A percentile compares a stretch with the other conserved stretches of the same genome.
Evolutionary conservation across 176 grass and related monocot species (phyloP).

Genomic region (Cymbopogon citratus): DNA sequence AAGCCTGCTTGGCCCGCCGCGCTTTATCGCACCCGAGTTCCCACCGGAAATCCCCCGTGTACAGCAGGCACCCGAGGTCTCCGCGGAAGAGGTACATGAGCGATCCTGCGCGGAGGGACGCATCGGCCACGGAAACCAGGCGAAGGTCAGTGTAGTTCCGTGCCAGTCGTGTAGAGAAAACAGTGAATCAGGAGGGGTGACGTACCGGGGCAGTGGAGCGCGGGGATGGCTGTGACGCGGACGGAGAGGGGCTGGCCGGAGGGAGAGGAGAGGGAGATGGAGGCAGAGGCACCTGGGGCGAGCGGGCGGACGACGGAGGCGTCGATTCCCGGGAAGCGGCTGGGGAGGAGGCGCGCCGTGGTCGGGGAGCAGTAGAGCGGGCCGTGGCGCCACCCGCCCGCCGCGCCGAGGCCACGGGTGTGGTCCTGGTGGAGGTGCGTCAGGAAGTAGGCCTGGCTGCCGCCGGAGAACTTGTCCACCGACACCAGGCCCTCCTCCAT

Average conservation of each 20-base stretch:
- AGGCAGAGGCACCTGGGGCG: slow-evolving; percentile 27
- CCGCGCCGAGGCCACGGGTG: slow-evolving; percentile 56
- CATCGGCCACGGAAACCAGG: not conserved
- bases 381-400: slow-evolving; percentile 48
- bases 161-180: not conserved
- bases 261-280: slow-evolving; percentile 37
- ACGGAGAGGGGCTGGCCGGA: slow-evolving; percentile 27
- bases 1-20: slow-evolving; percentile 44
- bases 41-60: slow-evolving; percentile 84
- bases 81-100: slow-evolving; percentile 89
- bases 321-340: slow-evolving; percentile 66
- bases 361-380: slow-evolving; percentile 77
- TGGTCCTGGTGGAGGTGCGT: slow-evolving; percentile 90
- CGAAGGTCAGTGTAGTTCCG: not conserved
- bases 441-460: slow-evolving; percentile 75
- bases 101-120: slow-evolving; percentile 37
- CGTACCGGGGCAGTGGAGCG: slow-evolving; percentile 68
- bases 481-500: slow-evolving; percentile 63
- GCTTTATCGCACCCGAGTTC: slow-evolving; percentile 54
- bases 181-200: not conserved
- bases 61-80: slow-evolving; percentile 67
- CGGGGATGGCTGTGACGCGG: slow-evolving; percentile 68
- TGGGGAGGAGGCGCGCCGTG: slow-evolving; percentile 61
- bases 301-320: slow-evolving; percentile 58
- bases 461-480: slow-evolving; percentile 56